phyloP scores from a whole-genome alignment of 805 yeast species.

The Cyberlindnera meyerae region DNA sequence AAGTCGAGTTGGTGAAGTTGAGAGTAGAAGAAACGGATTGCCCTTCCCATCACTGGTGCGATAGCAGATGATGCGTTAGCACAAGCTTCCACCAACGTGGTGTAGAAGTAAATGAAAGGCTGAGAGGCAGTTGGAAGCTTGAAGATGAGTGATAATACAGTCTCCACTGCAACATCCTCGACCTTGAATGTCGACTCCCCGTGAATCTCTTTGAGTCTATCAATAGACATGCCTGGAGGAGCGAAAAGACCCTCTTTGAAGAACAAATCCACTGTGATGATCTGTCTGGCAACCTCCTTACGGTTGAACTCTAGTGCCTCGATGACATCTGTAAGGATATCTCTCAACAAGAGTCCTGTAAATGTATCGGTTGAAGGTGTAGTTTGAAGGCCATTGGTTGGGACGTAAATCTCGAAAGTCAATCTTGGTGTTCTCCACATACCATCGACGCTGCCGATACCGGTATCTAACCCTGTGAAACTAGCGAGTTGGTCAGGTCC shows the following conservation, averaged over 20 bases:
- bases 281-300: conserved; percentile 78
- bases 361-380: conserved; percentile 50
- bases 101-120: conserved; percentile 73
- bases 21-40: conserved; percentile 75
- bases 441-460: conserved; percentile 52
- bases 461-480: conserved; percentile 30
- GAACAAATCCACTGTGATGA: conserved; percentile 66
- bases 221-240: conserved; percentile 72
- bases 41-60: conserved; percentile 93
- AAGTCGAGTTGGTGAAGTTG: conserved; percentile 65
- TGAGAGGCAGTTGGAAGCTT: conserved; percentile 64
- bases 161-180: conserved; percentile 85
- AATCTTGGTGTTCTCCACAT: conserved; percentile 65
- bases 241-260: conserved; percentile 65
- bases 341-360: conserved; percentile 63
- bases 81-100: conserved; percentile 84
- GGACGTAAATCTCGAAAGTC: conserved; percentile 55
- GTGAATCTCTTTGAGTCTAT: conserved; percentile 47
- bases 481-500: conserved; percentile 31
- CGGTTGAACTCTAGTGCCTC: conserved; percentile 85
- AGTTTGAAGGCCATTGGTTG: conserved; percentile 56
- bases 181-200: conserved; percentile 74
- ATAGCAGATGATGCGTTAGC: conserved; percentile 73
- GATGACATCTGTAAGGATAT: conserved; percentile 67
- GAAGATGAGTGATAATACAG: conserved; percentile 72